phyloP scores from a whole-genome alignment of 768 basidiomycete genomes.

The Candolleomyces aberdarensis region DNA sequence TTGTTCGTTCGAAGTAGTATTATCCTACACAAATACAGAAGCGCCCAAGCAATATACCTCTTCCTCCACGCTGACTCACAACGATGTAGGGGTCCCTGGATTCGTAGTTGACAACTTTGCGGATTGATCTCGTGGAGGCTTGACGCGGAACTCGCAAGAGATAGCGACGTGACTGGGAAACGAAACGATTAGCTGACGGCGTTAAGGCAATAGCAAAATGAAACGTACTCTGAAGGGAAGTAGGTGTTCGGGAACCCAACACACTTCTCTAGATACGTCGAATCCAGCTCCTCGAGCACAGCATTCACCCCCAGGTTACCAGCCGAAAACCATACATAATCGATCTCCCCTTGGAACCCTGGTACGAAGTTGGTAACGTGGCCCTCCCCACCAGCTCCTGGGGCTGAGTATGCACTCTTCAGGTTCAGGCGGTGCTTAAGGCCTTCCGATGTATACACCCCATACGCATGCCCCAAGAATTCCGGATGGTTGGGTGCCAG shows the following conservation, averaged over 20 bases:
- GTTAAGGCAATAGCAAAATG: neutral
- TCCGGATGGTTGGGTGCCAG: slow-evolving; percentile 79
- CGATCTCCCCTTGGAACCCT: slow-evolving; percentile 80
- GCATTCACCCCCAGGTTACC: slow-evolving; percentile 72
- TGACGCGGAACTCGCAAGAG: slow-evolving; percentile 74
- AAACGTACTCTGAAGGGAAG: slow-evolving; percentile 92
- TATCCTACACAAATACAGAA: slow-evolving; percentile 9
- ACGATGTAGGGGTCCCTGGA: neutral
- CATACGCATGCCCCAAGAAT: slow-evolving; percentile 90
- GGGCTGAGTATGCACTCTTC: slow-evolving; percentile 77
- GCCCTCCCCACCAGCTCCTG: slow-evolving; percentile 36
- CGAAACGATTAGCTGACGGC: neutral
- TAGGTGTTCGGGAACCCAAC: slow-evolving; percentile 98
- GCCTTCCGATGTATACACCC: slow-evolving; percentile 89
- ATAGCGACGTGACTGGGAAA: slow-evolving; percentile 65
- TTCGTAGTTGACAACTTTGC: slow-evolving; percentile 20
- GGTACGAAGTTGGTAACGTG: slow-evolving; percentile 90
- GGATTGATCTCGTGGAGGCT: slow-evolving; percentile 54
- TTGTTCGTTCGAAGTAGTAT: slow-evolving; percentile 10
- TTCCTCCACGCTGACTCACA: neutral
- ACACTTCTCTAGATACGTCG: slow-evolving; percentile 77
- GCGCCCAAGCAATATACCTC: slow-evolving; percentile 10
- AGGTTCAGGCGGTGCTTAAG: slow-evolving; percentile 74
- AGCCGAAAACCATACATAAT: slow-evolving; percentile 92
- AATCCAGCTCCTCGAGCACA: slow-evolving; percentile 87